Evolutionary conservation across 306 rosid species (phyloP), one percentile per base, ranked within the genome.

Genomic region (Pyrus bretschneideri): DNA sequence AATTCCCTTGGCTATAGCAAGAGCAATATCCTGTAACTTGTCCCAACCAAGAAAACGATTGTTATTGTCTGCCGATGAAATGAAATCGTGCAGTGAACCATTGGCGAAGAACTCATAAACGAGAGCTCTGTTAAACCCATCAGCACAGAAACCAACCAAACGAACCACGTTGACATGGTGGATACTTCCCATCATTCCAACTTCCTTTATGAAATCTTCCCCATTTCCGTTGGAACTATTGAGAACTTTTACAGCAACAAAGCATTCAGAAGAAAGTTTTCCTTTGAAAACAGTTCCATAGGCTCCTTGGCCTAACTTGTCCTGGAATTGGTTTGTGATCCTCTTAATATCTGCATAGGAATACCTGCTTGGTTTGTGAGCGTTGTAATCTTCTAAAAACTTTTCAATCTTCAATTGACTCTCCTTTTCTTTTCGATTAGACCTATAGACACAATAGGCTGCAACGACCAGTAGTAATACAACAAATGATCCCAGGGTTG

Each of bases 161-260:
- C 87, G 87, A 42, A 76, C 82, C 17, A 83, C 80, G 19, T 86
- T 86, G 30, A 83, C 79, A 57, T 83, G 89, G 65, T 83, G 89
- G 68, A 86, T 83, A 44, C 25, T 72, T 23, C 85, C 86, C 83
- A 83, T 79, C 46, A 81, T 75, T 30, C 78, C 78, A 9, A 83
- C 85, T 72, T 83, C 82, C 7, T 61, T 81, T 3, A 73, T 1
- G 33, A 73, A 73, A 38, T 73, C 69, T 42, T 60, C 69, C 42
- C 77, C 77, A 25, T 73, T 21, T 2, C 69, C 69, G 11, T 60
- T 40, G 2, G 69, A 23, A 25, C 21, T 42, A 18, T 18, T 40
- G 11, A 73, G 69, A 35, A 73, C 58, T 60, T 73, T 59, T 1
- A 73, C 77, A 17, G 77, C 77, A 10, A 73, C 77, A 60, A 73